phyloP scores from a whole-genome alignment of 2,329 filamentous ascomycete species.

The Reticulascus tulasneorum region DNA sequence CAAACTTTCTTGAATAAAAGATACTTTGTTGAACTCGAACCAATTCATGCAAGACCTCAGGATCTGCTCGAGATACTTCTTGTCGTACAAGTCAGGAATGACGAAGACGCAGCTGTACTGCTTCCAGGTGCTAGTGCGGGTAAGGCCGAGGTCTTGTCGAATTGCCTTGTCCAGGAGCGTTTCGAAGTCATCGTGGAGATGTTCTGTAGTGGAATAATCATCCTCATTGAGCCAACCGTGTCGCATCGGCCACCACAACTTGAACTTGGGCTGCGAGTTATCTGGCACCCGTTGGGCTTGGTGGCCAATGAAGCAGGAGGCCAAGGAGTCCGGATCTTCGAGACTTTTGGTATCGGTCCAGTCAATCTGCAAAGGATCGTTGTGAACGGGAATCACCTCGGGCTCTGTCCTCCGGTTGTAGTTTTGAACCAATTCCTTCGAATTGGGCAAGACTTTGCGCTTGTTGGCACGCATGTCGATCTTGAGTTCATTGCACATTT shows the following conservation, averaged over 20 bases:
- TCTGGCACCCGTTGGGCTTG: conserved; percentile 85
- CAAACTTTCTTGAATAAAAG: conserved; percentile 94
- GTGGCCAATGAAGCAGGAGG: conserved; percentile 72
- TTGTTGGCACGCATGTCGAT: conserved; percentile 89
- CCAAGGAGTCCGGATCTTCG: conserved; percentile 58
- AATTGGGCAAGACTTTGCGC: conserved; percentile 92
- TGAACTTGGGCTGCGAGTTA: conserved; percentile 82
- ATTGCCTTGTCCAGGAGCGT: conserved; percentile 83
- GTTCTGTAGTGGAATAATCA: conserved; percentile 76
- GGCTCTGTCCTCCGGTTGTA: conserved; percentile 83
- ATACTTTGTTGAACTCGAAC: conserved; percentile 84
- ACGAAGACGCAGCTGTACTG: conserved; percentile 97
- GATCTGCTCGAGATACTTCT: conserved; percentile 80
- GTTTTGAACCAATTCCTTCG: conserved; percentile 90
- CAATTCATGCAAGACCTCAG: conserved; percentile 83
- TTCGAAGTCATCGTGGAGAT: conserved; percentile 83
- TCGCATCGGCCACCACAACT: conserved; percentile 86
- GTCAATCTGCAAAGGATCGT: conserved; percentile 88
- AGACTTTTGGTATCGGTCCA: conserved; percentile 79
- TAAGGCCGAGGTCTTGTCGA: conserved; percentile 75
- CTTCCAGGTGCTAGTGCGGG: conserved; percentile 73
- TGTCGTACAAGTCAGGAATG: conserved; percentile 95
- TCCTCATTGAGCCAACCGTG: conserved; percentile 86
- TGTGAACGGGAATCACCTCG: conserved; percentile 88
- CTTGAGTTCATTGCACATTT: conserved; percentile 84